Evolutionary conservation across 169 alveolate species (phyloP).

Genomic region (Fabrea salina): DNA sequence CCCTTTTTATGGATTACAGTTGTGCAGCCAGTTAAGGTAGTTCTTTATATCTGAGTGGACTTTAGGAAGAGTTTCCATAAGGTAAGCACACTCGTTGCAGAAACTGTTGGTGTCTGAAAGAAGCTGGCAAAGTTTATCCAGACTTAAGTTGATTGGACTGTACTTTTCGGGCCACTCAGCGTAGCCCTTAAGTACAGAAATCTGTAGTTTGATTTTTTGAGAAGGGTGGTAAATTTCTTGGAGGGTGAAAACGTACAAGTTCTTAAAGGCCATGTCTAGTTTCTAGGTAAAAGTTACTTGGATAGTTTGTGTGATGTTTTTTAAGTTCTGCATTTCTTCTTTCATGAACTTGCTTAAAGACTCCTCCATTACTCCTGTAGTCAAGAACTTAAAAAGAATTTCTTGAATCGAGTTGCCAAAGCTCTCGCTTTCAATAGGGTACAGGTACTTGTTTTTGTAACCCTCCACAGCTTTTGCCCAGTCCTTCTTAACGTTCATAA

Average conservation of each 20-base stretch:
- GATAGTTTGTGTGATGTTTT: not conserved
- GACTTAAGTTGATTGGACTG: not conserved
- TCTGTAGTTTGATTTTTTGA: not conserved
- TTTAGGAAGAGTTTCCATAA: not conserved
- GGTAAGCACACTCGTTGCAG: too few species aligned
- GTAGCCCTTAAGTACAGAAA: not conserved
- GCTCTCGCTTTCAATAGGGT: too few species aligned
- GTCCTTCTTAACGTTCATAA: too few species aligned
- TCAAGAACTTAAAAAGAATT: not conserved
- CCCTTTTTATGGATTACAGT: not conserved
- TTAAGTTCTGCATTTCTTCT: constrained; percentile 19
- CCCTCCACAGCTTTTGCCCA: too few species aligned
- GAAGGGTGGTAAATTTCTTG: not conserved
- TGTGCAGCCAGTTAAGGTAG: not conserved
- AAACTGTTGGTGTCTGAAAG: not conserved
- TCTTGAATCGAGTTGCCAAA: not conserved
- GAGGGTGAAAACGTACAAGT: not conserved
- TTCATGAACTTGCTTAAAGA: not conserved
- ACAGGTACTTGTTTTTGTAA: too few species aligned
- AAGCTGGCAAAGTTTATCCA: not conserved
- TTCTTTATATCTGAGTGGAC: constrained; percentile 6
- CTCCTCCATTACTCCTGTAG: not conserved
- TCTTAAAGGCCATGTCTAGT: not conserved
- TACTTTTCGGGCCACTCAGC: not conserved
- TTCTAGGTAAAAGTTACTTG: not conserved